These are phyloP conservation scores for Aspergillus terreus DNA, from an alignment of 2,329 filamentous ascomycete species.

Conservation along the genomic window DNA sequence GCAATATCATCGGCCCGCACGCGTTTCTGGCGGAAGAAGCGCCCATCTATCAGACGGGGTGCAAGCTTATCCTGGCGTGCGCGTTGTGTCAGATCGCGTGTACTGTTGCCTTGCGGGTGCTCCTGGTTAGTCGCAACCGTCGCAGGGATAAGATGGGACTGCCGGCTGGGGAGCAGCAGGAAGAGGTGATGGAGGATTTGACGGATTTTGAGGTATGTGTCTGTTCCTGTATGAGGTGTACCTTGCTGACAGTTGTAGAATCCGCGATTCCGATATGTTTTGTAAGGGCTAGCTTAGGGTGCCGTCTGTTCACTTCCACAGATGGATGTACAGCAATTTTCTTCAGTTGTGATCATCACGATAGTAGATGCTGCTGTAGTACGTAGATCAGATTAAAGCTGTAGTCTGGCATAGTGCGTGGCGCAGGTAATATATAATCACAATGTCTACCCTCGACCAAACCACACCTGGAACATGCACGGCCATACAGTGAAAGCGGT, in stretches of 20 bases:
- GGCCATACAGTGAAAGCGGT: no score
- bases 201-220: conserved; percentile 23
- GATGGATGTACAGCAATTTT: no score
- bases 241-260: conserved; percentile 1
- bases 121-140: conserved; percentile 19
- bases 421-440: no score
- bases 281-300: background rate
- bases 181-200: conserved; percentile 19
- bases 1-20: conserved; percentile 47
- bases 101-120: conserved; percentile 15
- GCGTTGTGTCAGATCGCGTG: conserved; percentile 17
- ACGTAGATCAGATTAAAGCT: no score
- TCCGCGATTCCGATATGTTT: conserved; percentile 5
- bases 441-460: no score
- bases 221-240: background rate
- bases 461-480: no score
- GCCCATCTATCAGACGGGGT: conserved; percentile 50
- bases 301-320: no score
- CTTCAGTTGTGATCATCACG: no score
- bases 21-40: conserved; percentile 42
- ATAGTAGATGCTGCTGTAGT: no score
- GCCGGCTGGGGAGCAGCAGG: conserved; percentile 7
- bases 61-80: conserved; percentile 46
- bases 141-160: conserved; percentile 13
- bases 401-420: no score